Evolutionary conservation across 2,329 filamentous ascomycete species (phyloP).

Genomic region (Ophiocordyceps camponoti-leonardi): DNA sequence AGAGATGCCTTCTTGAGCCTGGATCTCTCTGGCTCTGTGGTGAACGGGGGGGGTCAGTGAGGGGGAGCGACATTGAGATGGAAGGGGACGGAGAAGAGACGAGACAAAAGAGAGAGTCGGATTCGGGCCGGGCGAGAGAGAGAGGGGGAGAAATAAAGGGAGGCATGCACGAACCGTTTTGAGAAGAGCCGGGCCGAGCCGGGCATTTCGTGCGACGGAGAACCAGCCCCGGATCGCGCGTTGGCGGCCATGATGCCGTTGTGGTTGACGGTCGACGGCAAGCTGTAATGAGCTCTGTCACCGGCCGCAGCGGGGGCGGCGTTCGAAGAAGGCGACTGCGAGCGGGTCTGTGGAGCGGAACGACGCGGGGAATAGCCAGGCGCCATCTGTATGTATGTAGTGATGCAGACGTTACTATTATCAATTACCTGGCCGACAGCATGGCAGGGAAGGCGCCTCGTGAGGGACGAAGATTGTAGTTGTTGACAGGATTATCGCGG

Average conservation of each 20-base stretch:
- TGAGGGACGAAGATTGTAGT: neutral
- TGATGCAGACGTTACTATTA: slow-evolving; percentile 86
- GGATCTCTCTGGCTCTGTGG: slow-evolving; percentile 93
- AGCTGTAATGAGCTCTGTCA: slow-evolving; percentile 60
- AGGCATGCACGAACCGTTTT: slow-evolving; percentile 56
- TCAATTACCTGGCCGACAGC: slow-evolving; percentile 53
- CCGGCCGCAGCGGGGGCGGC: slow-evolving; percentile 27
- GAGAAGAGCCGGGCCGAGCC: slow-evolving; percentile 65
- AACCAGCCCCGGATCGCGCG: slow-evolving; percentile 73
- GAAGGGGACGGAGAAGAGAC: too few species aligned
- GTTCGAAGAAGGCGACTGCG: slow-evolving; percentile 62
- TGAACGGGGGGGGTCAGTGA: neutral
- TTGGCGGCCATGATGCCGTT: slow-evolving; percentile 40
- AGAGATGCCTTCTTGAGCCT: slow-evolving; percentile 79
- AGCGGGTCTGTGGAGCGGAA: slow-evolving; percentile 47
- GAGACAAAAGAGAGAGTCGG: too few species aligned
- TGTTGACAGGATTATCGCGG: neutral
- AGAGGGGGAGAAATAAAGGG: neutral
- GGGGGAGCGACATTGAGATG: too few species aligned
- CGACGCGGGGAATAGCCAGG: slow-evolving; percentile 63
- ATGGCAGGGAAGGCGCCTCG: slow-evolving; percentile 15
- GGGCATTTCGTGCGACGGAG: slow-evolving; percentile 80
- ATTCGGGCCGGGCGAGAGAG: neutral
- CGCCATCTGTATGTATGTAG: slow-evolving; percentile 52
- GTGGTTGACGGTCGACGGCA: slow-evolving; percentile 44